Evolutionary conservation across 2,329 filamentous ascomycete species (phyloP), one percentile per base, ranked within the genome.

Genomic region (Blumeria hordei): DNA sequence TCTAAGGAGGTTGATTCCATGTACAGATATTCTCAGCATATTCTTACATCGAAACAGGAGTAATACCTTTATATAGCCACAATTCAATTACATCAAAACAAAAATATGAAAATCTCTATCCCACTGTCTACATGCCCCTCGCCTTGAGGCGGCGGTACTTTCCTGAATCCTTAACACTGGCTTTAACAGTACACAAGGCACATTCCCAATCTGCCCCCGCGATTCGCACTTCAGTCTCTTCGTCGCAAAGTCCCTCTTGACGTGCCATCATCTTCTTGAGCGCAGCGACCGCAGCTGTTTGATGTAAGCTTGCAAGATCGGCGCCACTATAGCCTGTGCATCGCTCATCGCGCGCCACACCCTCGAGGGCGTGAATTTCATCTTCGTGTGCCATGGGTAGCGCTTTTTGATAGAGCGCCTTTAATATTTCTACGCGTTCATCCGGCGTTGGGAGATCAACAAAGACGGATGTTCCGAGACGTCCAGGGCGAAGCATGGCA

Each of bases 401-500:
- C 3, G 68, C 69, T 49, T 72, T 76, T 56, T 69, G 68, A 62
- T 75, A 77, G 32, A 80, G 70, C 2, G 88, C 86, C 55, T 74
- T 74, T 21, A 98, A 72, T 58, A 98, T 98, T 56, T 93, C 87
- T 0, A 85, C 84, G 12, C 92, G 76, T 65, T 94, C 88, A 7
- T 80, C 74, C 0, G 81, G 72, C 32, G 79, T 81, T 0, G 92
- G 92, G 0, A 96, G 70, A 62, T 92, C 88, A 41, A 98, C 83
- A 61, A 90, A 95, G 32, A 96, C 74, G n/a, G 83, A 77, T 0
- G 83, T 90, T 59, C 88, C 90, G 1, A 98, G 74, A 32, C 92
- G 81, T 0, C 92, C 92, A 0, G 92, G 90, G 0, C 92, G 82
- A 10, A 96, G 75, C 79, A 98, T 94, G 1, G 92, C 92, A 1